phyloP scores from a whole-genome alignment of 306 rosid species.

The Cucurbita ficifolia region DNA sequence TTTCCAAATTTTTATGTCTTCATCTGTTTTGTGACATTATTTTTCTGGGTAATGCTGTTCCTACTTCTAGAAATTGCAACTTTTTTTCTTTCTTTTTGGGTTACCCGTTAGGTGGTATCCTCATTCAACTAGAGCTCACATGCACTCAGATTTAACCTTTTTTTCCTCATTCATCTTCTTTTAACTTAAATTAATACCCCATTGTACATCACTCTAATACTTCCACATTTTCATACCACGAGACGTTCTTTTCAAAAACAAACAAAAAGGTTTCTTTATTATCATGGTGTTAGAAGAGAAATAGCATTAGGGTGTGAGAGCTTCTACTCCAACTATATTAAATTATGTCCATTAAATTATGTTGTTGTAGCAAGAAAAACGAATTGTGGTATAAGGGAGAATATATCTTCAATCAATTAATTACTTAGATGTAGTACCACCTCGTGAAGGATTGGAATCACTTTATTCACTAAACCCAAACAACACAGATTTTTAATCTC shows the following conservation, averaged over 20 bases:
- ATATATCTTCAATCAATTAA: no score
- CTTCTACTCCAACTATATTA: not conserved
- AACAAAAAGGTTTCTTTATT: not conserved
- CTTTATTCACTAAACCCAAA: no score
- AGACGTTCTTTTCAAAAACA: not conserved
- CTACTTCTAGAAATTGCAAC: not conserved
- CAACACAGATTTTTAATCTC: no score
- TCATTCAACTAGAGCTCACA: slow-evolving; percentile 1
- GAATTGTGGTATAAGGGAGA: no score
- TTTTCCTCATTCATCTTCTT: not conserved
- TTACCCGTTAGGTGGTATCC: slow-evolving; percentile 1
- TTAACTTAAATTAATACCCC: not conserved
- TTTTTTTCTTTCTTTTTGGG: not conserved
- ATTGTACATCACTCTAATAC: not conserved
- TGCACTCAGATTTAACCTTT: not conserved
- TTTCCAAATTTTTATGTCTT: not conserved
- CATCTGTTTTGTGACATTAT: not conserved
- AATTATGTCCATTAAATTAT: no score
- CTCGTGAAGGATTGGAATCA: no score
- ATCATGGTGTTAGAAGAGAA: not conserved
- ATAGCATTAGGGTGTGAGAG: not conserved
- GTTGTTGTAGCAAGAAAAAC: no score
- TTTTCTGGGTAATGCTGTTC: not conserved
- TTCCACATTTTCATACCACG: not conserved
- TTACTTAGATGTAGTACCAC: no score